phyloP scores from a whole-genome alignment of 2,329 filamentous ascomycete species.

The Clonostachys byssicola region DNA sequence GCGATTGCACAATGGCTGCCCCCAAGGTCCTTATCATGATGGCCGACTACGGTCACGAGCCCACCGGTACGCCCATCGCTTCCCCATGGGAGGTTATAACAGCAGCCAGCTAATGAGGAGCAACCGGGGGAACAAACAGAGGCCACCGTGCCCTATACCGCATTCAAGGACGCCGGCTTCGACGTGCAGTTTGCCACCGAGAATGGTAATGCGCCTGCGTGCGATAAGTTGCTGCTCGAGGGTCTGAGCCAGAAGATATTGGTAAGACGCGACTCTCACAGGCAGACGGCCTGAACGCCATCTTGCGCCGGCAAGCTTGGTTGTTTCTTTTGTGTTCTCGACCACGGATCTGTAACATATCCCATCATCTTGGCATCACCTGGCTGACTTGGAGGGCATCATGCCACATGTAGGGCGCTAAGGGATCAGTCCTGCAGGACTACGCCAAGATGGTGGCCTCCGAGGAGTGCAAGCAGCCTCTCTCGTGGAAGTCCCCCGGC shows the following conservation, averaged over 20 bases:
- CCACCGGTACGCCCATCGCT: constrained; percentile 33
- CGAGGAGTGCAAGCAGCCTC: constrained; percentile 32
- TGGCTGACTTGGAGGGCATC: too few relatives aligned
- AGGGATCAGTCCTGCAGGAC: constrained; percentile 26
- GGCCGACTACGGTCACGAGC: constrained; percentile 52
- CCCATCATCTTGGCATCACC: too few relatives aligned
- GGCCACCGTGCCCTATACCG: constrained; percentile 41
- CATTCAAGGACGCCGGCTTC: constrained; percentile 43
- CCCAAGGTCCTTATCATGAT: constrained; percentile 40
- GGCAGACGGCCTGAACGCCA: background rate
- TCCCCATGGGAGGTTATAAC: background rate
- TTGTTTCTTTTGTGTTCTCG: too few relatives aligned
- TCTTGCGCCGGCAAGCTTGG: too few relatives aligned
- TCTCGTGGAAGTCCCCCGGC: constrained; percentile 35
- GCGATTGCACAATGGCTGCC: too few relatives aligned
- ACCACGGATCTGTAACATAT: too few relatives aligned
- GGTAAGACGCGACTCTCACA: constrained; percentile 17
- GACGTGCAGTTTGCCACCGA: constrained; percentile 45
- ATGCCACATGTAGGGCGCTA: constrained; percentile 31
- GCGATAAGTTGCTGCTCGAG: constrained; percentile 43
- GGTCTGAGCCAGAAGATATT: constrained; percentile 45
- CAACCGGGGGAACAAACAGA: constrained; percentile 22
- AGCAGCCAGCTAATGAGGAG: constrained; percentile 1
- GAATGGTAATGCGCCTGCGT: constrained; percentile 35
- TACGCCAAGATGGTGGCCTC: constrained; percentile 39